Evolutionary conservation across 2,329 filamentous ascomycete species (phyloP).

Genomic region (Fusarium buxicola): DNA sequence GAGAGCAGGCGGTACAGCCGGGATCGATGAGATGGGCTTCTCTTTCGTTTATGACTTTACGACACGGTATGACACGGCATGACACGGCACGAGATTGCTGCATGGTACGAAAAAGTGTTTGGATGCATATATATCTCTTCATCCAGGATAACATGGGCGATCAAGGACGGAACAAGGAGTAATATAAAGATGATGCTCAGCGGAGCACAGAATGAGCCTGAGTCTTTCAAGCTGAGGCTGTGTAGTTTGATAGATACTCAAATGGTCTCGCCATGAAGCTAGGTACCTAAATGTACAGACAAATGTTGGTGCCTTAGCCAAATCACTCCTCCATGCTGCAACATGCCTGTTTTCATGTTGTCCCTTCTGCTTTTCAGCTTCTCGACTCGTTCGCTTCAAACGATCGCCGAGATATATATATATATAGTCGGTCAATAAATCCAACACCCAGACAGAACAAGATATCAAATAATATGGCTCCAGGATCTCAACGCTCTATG

Average conservation of each 20-base stretch:
- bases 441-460: background rate
- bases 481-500: no score
- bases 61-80: conserved; percentile 21
- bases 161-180: conserved; percentile 1
- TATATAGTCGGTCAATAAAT: conserved; percentile 4
- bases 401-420: conserved; percentile 9
- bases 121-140: conserved; percentile 12
- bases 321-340: background rate
- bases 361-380: background rate
- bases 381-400: background rate
- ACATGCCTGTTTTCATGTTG: conserved; percentile 39
- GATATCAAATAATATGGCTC: no score
- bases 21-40: conserved; percentile 21
- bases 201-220: conserved; percentile 6
- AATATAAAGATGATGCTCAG: conserved; percentile 2
- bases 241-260: conserved; percentile 28
- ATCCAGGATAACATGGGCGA: background rate
- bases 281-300: conserved; percentile 23
- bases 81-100: no score
- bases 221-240: conserved; percentile 17
- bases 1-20: conserved; percentile 40
- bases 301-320: conserved; percentile 7
- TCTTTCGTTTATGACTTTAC: conserved; percentile 28
- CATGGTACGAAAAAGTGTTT: background rate
- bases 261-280: conserved; percentile 21